phyloP scores from a whole-genome alignment of 805 yeast genomes.

The Yueomyces sinensis region DNA sequence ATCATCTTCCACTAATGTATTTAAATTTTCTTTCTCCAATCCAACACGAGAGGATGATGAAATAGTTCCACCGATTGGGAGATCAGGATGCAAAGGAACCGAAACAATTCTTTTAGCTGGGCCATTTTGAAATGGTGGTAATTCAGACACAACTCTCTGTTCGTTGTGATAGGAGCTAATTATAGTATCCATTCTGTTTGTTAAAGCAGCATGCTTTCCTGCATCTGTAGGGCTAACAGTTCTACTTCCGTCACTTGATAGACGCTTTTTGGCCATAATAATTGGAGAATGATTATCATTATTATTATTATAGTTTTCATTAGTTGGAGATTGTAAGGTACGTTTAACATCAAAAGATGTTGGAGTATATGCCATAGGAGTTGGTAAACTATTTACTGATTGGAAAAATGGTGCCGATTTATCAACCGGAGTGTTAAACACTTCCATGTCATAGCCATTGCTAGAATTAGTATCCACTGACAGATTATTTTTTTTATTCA shows the following conservation, averaged over 20 bases:
- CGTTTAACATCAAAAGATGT: neutral
- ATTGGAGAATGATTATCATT: neutral
- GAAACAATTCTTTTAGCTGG: constrained; percentile 15
- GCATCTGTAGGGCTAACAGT: neutral
- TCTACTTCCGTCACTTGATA: neutral
- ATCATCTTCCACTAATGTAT: neutral
- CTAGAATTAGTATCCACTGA: too few relatives aligned
- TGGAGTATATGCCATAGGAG: constrained; percentile 21
- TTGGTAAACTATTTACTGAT: constrained; percentile 16
- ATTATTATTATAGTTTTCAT: neutral
- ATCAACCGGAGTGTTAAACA: neutral
- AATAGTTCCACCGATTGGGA: neutral
- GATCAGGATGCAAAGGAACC: constrained; percentile 10
- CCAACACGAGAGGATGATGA: neutral
- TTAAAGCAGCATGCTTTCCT: constrained; percentile 1
- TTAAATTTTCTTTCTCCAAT: neutral
- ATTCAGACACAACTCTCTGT: constrained; percentile 17
- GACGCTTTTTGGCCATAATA: neutral
- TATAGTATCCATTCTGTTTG: constrained; percentile 2
- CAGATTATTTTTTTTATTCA: too few relatives aligned
- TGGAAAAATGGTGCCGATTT: constrained; percentile 11
- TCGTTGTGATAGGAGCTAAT: constrained; percentile 1
- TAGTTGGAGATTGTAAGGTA: constrained; percentile 9
- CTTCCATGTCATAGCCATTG: too few relatives aligned
- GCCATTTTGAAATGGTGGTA: constrained; percentile 9